A percentile compares a stretch with the other conserved stretches of the same genome.
Evolutionary conservation across 2,329 filamentous ascomycete species (phyloP).

Genomic region (Chaetomiaceae sp.): DNA sequence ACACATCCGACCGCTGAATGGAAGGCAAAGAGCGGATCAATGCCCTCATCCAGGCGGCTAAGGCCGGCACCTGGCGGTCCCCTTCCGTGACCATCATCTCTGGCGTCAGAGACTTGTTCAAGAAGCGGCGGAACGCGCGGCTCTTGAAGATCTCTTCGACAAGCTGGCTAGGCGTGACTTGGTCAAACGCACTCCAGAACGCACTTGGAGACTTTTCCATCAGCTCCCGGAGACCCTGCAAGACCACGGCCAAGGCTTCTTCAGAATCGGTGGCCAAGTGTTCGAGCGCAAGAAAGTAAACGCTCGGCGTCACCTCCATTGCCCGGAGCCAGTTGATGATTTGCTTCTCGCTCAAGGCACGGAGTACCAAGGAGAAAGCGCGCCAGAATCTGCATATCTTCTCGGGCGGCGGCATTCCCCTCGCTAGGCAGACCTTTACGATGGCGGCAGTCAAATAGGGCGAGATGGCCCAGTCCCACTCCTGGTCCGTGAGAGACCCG

Average conservation of each 20-base stretch:
- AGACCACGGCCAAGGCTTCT: constrained; percentile 60
- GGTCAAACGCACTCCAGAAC: constrained; percentile 84
- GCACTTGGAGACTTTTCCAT: constrained; percentile 71
- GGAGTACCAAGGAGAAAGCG: constrained; percentile 69
- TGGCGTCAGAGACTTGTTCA: constrained; percentile 56
- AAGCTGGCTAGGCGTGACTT: constrained; percentile 73
- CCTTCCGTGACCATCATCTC: constrained; percentile 48
- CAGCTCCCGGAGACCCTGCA: constrained; percentile 66
- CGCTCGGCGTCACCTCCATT: constrained; percentile 72
- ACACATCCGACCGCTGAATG: constrained; percentile 72
- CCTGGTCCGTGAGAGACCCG: constrained; percentile 58
- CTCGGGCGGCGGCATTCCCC: constrained; percentile 34
- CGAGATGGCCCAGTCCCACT: constrained; percentile 85
- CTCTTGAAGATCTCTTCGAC: constrained; percentile 81
- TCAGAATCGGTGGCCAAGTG: constrained; percentile 47
- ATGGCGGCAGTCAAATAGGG: constrained; percentile 67
- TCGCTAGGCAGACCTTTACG: constrained; percentile 52
- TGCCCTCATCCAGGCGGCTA: constrained; percentile 72
- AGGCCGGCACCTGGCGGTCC: constrained; percentile 54
- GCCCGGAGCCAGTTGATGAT: constrained; percentile 74
- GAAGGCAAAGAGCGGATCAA: constrained; percentile 75
- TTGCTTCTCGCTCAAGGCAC: constrained; percentile 65
- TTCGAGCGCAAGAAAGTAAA: constrained; percentile 57
- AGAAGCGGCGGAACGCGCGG: constrained; percentile 57
- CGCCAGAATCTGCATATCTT: constrained; percentile 73